Evolutionary conservation across 176 grass and related monocot genomes (phyloP).

Genomic region (Avena insularis): DNA sequence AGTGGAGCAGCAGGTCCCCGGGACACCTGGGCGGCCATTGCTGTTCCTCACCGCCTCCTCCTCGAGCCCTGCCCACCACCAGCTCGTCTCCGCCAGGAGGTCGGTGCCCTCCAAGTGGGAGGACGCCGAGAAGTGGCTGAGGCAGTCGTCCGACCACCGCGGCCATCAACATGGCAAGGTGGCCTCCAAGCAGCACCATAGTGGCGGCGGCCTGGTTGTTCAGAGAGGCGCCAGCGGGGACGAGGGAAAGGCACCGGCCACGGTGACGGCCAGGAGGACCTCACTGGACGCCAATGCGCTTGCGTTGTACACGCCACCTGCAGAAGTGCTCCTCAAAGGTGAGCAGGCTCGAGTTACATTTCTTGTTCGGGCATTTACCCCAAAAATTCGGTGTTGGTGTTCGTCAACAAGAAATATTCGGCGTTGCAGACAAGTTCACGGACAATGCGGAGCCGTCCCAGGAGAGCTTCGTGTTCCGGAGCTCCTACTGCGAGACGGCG

Average conservation of each 20-base stretch:
- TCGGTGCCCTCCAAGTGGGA: constrained; percentile 96
- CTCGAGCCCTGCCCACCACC: constrained; percentile 54
- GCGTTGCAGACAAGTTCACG: constrained; percentile 86
- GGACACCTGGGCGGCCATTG: constrained; percentile 58
- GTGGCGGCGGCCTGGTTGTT: neutral
- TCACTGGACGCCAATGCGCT: constrained; percentile 53
- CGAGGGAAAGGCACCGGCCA: constrained; percentile 24
- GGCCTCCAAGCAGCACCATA: constrained; percentile 47
- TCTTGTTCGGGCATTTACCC: neutral
- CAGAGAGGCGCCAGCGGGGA: constrained; percentile 41
- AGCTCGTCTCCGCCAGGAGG: constrained; percentile 56
- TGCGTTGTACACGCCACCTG: constrained; percentile 47
- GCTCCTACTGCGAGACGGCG: constrained; percentile 46
- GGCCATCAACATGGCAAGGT: constrained; percentile 36
- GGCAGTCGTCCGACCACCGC: constrained; percentile 55
- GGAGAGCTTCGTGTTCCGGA: constrained; percentile 74
- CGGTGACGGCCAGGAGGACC: constrained; percentile 36
- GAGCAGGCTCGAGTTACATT: neutral
- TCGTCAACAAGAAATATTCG: neutral
- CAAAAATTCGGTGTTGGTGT: neutral
- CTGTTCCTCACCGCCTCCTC: constrained; percentile 58
- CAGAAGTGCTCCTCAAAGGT: constrained; percentile 93
- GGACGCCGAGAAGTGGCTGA: constrained; percentile 98
- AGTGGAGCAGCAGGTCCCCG: constrained; percentile 51
- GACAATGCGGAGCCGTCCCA: constrained; percentile 77